Percentiles rank a stretch among this genome's conserved stretches.
These are phyloP conservation scores for Xylaria sp. DNA, from an alignment of 2,329 filamentous ascomycete genomes.

Conservation along the genomic window DNA sequence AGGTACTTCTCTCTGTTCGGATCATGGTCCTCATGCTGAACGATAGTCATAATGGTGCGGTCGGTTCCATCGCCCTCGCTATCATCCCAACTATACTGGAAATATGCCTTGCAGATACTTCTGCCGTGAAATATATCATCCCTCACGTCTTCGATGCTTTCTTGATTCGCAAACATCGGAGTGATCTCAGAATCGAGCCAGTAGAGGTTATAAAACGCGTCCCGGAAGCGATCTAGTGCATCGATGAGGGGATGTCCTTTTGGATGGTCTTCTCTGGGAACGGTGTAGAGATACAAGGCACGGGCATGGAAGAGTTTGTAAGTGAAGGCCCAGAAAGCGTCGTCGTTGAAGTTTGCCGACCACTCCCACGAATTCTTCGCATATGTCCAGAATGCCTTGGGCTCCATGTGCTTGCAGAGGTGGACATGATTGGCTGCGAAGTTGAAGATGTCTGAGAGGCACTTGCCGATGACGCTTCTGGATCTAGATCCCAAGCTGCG, in stretches of 20 bases:
- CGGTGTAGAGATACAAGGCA: slow-evolving; percentile 27
- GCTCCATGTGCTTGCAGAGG: slow-evolving; percentile 24
- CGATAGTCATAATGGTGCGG: neutral
- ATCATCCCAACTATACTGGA: neutral
- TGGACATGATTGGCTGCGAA: slow-evolving; percentile 28
- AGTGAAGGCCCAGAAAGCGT: slow-evolving; percentile 39
- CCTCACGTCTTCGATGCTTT: neutral
- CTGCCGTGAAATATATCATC: neutral
- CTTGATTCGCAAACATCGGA: neutral
- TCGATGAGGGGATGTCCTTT: neutral
- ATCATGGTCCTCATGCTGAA: neutral
- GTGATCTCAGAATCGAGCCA: neutral
- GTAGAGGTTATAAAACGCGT: neutral
- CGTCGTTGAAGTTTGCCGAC: slow-evolving; percentile 27
- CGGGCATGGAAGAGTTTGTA: slow-evolving; percentile 39
- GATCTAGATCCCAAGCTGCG: slow-evolving; percentile 9
- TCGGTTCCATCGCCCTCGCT: slow-evolving; percentile 20
- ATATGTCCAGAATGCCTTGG: slow-evolving; percentile 29
- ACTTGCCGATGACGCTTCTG: neutral
- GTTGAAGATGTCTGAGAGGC: slow-evolving; percentile 29
- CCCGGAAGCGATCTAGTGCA: slow-evolving; percentile 9
- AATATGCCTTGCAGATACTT: neutral
- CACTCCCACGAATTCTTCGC: slow-evolving; percentile 31
- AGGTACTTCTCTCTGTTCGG: neutral
- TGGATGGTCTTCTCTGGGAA: neutral